A percentile compares a stretch with the other conserved stretches of the same genome.
These are phyloP conservation scores for Schizosaccharomyces osmophilus DNA, from an alignment of 805 yeast genomes.

Conservation along the genomic window DNA sequence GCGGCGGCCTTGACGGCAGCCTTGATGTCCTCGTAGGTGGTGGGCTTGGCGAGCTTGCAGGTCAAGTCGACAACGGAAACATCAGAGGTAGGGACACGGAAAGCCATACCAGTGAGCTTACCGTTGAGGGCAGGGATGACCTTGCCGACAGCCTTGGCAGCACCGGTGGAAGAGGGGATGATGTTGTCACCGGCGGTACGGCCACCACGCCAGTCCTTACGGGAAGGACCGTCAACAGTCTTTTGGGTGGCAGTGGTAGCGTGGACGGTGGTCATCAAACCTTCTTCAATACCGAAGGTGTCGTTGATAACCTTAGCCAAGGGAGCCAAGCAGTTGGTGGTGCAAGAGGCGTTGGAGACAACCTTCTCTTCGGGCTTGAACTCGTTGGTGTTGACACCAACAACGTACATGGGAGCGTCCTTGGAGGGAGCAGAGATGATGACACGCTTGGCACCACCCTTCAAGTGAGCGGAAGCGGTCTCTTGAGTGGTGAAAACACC, in stretches of 20 bases:
- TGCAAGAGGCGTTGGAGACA: conserved; percentile 82
- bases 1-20: conserved; percentile 52
- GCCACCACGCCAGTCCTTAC: conserved; percentile 97
- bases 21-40: conserved; percentile 67
- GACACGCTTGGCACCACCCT: conserved; percentile 87
- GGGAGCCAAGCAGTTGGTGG: conserved; percentile 90
- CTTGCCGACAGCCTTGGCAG: conserved; percentile 93
- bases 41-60: conserved; percentile 48
- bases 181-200: conserved; percentile 90
- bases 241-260: conserved; percentile 90
- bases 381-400: conserved; percentile 66
- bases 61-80: conserved; percentile 87
- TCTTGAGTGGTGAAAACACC: conserved; percentile 74
- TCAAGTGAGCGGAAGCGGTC: conserved; percentile 63
- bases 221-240: conserved; percentile 91
- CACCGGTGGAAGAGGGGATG: conserved; percentile 90
- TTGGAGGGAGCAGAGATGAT: conserved; percentile 81
- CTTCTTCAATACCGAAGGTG: conserved; percentile 66
- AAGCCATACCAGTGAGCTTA: conserved; percentile 79
- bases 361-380: conserved; percentile 55
- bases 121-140: conserved; percentile 79
- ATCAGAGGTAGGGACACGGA: conserved; percentile 84
- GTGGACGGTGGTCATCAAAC: conserved; percentile 90
- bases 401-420: conserved; percentile 88
- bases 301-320: conserved; percentile 76